Percentiles rank a stretch among this genome's conserved stretches.
Conservation (phyloP, 2,329 filamentous ascomycete species). For the Ascochyta viciae-villosae region DNA sequence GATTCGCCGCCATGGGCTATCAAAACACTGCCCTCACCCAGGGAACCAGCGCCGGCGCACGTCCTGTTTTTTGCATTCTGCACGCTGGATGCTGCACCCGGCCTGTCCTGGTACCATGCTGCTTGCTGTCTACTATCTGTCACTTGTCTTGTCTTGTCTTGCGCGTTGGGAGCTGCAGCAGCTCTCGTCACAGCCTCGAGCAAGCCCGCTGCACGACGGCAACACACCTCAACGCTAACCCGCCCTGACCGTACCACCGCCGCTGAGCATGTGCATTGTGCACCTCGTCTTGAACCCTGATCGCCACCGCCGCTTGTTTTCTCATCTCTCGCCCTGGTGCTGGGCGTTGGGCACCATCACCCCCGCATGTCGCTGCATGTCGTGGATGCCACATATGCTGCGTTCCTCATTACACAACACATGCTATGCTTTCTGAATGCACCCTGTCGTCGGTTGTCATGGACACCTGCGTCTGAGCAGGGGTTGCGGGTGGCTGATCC, state of each 20-base stretch:
- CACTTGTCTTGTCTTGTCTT: no score
- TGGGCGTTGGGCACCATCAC: slow-evolving; percentile 3
- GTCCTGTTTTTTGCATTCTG: slow-evolving; percentile 10
- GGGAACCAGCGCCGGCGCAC: slow-evolving; percentile 24
- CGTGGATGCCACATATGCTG: no score
- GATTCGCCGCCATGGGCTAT: slow-evolving; percentile 16
- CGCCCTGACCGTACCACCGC: slow-evolving; percentile 12
- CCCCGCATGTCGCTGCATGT: no score
- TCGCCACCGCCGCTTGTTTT: slow-evolving; percentile 5
- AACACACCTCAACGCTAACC: slow-evolving; percentile 3
- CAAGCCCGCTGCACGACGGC: slow-evolving; percentile 9
- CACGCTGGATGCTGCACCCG: not conserved
- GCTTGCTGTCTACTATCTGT: no score
- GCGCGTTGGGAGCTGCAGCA: no score
- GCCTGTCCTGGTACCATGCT: not conserved
- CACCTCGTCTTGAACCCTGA: slow-evolving; percentile 13
- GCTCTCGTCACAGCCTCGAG: not conserved
- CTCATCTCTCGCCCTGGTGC: not conserved
- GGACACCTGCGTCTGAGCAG: slow-evolving; percentile 7
- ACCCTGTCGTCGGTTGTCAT: not conserved
- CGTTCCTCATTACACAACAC: not conserved
- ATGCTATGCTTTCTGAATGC: not conserved
- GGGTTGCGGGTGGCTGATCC: slow-evolving; percentile 11
- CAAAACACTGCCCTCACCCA: slow-evolving; percentile 27
- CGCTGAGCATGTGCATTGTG: slow-evolving; percentile 19